These are phyloP conservation scores for Carex littledalei DNA, from an alignment of 176 grass and related monocot species.

Conservation along the genomic window DNA sequence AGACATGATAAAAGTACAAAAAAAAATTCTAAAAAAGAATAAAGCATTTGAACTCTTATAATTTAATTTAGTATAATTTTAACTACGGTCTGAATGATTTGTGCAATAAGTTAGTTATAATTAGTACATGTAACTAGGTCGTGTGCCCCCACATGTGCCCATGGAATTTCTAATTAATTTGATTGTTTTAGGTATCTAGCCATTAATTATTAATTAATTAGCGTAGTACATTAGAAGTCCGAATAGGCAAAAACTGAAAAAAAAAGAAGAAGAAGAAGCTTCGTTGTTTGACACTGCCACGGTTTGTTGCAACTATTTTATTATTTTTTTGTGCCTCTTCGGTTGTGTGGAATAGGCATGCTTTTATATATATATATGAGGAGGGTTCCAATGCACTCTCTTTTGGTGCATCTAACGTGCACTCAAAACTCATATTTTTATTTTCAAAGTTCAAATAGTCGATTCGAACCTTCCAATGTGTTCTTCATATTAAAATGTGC, in stretches of 20 bases:
- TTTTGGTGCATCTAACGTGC: too few species aligned
- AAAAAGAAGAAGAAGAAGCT: neutral
- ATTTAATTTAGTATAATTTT: neutral
- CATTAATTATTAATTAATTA: neutral
- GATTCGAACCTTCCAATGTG: too few species aligned
- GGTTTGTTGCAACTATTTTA: neutral
- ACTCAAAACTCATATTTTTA: too few species aligned
- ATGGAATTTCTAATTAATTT: neutral
- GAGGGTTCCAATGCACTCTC: too few species aligned
- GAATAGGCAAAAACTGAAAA: neutral
- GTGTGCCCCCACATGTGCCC: neutral
- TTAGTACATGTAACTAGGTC: neutral
- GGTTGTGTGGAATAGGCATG: neutral
- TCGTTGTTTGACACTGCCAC: neutral
- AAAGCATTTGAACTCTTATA: too few species aligned
- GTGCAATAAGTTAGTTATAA: neutral
- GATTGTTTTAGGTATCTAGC: neutral
- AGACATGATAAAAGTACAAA: too few species aligned
- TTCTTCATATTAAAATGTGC: too few species aligned
- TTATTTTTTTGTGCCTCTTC: neutral
- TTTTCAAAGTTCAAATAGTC: too few species aligned
- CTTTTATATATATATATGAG: too few species aligned
- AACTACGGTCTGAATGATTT: neutral
- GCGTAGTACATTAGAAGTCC: neutral
- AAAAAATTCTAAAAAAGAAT: too few species aligned